phyloP scores from a whole-genome alignment of 352 stramenopile genomes.

The Phytophthora boehmeriae region DNA sequence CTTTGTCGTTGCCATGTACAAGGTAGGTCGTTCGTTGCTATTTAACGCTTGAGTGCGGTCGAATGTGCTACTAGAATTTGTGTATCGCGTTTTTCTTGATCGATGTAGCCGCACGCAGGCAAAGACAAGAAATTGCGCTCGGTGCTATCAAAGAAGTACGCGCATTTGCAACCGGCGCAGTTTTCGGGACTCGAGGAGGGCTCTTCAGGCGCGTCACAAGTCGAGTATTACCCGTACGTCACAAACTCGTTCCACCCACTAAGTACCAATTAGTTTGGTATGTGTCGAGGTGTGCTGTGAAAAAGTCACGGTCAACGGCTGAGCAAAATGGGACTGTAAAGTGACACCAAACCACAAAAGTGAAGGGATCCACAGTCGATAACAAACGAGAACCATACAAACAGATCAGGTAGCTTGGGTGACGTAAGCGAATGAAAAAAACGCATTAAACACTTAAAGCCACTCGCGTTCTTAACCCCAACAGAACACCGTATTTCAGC shows the following conservation, averaged over 20 bases:
- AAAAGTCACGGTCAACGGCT: constrained; percentile 10
- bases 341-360: too few species aligned
- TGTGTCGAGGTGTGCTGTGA: constrained; percentile 5
- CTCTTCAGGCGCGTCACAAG: constrained; percentile 55
- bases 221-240: constrained; percentile 87
- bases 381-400: constrained; percentile 20
- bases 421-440: too few species aligned
- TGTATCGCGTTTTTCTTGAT: constrained; percentile 10
- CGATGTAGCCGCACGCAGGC: constrained; percentile 59
- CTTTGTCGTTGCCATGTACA: constrained; percentile 90
- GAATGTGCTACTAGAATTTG: neutral
- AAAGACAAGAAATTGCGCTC: constrained; percentile 87
- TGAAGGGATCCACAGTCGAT: constrained; percentile 14
- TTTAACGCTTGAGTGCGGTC: too few species aligned
- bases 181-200: constrained; percentile 82
- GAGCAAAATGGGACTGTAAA: constrained; percentile 11
- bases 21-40: constrained; percentile 41
- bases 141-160: constrained; percentile 86
- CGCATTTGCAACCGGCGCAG: constrained; percentile 82
- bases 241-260: constrained; percentile 81
- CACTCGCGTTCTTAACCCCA: too few species aligned
- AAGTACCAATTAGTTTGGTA: constrained; percentile 31
- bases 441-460: too few species aligned
- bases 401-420: too few species aligned
- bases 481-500: too few species aligned